A percentile compares a stretch with the other conserved stretches of the same genome.
These are phyloP conservation scores for Globisporangium lucens DNA, from an alignment of 352 stramenopile genomes.

Conservation along the genomic window DNA sequence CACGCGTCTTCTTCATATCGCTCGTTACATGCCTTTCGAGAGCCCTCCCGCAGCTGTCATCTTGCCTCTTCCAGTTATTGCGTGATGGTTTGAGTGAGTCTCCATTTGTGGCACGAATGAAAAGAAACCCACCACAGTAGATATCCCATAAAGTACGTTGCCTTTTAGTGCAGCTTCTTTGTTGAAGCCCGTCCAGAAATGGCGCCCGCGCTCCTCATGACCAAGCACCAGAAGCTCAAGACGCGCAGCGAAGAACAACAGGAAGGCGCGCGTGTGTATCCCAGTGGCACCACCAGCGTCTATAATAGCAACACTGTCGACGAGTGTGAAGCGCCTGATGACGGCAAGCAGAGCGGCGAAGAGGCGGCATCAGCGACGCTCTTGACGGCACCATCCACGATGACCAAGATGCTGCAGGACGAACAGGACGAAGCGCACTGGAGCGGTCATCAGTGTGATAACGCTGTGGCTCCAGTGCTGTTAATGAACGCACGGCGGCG, in stretches of 20 bases:
- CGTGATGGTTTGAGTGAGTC: not conserved
- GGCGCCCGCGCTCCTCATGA: not conserved
- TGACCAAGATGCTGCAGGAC: not conserved
- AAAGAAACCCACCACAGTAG: not conserved
- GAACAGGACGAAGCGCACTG: not conserved
- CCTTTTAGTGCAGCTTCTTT: not conserved
- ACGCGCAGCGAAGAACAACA: not conserved
- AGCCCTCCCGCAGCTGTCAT: not conserved
- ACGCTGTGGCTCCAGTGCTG: not conserved
- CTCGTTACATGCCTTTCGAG: slow-evolving; percentile 9
- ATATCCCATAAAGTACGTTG: not conserved
- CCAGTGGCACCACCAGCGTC: not conserved
- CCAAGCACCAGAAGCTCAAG: not conserved
- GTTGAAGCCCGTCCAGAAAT: not conserved
- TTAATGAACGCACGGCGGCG: not conserved
- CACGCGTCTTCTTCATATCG: not conserved
- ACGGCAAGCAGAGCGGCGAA: not conserved
- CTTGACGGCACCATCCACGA: not conserved
- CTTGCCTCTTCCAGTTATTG: not conserved
- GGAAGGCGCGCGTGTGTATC: not conserved
- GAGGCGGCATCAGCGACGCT: not conserved
- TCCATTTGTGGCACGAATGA: not conserved
- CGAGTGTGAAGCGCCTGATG: not conserved
- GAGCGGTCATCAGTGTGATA: not conserved
- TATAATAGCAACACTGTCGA: not conserved